Evolutionary conservation across 2,329 filamentous ascomycete genomes (phyloP).

Genomic region (Scleromitrula shiraiana): DNA sequence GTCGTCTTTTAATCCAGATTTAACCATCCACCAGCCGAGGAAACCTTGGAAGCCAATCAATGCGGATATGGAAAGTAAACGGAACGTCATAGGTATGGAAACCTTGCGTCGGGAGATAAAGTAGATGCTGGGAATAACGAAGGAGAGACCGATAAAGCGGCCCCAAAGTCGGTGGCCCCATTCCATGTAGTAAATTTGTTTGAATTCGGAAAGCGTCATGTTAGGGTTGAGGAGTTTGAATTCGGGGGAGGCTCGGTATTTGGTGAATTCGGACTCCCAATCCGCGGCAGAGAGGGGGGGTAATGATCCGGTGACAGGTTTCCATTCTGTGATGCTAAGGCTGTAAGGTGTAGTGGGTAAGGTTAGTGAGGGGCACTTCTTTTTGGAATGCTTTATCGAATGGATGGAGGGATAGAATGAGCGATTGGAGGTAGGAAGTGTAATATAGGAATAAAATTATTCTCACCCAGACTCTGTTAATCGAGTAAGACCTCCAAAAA

Average conservation of each 20-base stretch:
- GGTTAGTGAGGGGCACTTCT: background rate
- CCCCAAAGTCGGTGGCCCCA: conserved; percentile 96
- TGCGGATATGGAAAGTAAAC: conserved; percentile 80
- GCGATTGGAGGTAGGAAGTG: background rate
- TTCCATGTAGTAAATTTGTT: conserved; percentile 99
- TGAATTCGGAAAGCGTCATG: conserved; percentile 92
- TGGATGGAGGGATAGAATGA: background rate
- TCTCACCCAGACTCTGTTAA: conserved; percentile 88
- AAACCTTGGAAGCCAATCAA: too few relatives aligned
- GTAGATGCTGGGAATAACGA: conserved; percentile 81
- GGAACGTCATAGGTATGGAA: conserved; percentile 65
- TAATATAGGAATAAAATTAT: conserved; percentile 12
- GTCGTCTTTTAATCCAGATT: conserved; percentile 90
- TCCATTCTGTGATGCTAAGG: conserved; percentile 98
- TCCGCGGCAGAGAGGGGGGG: conserved; percentile 71
- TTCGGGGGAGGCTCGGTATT: conserved; percentile 88
- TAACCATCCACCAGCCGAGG: conserved; percentile 99
- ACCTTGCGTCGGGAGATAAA: conserved; percentile 77
- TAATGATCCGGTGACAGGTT: conserved; percentile 84
- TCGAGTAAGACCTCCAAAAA: conserved; percentile 87
- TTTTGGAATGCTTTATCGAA: background rate
- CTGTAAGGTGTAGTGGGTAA: conserved; percentile 45
- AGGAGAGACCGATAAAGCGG: conserved; percentile 80
- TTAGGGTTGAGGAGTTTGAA: conserved; percentile 86
- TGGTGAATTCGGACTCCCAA: conserved; percentile 89